phyloP scores from a whole-genome alignment of 2,329 filamentous ascomycete species.

The Magnaporthiopsis rhizophila region DNA sequence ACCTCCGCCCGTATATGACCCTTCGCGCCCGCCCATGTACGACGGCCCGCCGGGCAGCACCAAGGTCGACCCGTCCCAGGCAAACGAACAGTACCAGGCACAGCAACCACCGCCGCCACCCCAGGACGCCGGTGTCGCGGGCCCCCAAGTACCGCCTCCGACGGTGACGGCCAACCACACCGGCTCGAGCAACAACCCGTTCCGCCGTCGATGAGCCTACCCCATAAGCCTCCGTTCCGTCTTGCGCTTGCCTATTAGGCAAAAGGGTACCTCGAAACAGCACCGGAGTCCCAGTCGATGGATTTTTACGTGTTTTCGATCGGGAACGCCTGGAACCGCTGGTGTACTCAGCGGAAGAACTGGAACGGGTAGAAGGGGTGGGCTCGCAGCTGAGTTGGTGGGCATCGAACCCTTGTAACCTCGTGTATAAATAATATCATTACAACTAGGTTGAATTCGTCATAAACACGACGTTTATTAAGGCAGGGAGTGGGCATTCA shows the following conservation, averaged over 20 bases:
- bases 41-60: slow-evolving; percentile 39
- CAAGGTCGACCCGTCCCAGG: slow-evolving; percentile 47
- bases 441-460: too few species aligned
- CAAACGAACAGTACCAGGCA: neutral
- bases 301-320: neutral
- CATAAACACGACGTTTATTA: too few species aligned
- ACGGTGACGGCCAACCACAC: slow-evolving; percentile 22
- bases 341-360: too few species aligned
- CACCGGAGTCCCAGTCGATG: neutral
- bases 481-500: too few species aligned
- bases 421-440: too few species aligned
- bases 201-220: neutral
- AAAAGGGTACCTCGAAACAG: too few species aligned
- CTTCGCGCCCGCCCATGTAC: slow-evolving; percentile 46
- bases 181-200: slow-evolving; percentile 24
- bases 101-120: neutral
- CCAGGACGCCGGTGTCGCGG: slow-evolving; percentile 9
- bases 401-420: too few species aligned
- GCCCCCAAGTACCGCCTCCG: slow-evolving; percentile 26
- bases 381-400: too few species aligned
- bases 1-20: slow-evolving; percentile 51
- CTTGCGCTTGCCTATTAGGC: too few species aligned
- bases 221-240: too few species aligned
- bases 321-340: too few species aligned
- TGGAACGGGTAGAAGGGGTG: too few species aligned